phyloP scores from a whole-genome alignment of 2,329 filamentous ascomycete genomes.

The Colletotrichum tanaceti region DNA sequence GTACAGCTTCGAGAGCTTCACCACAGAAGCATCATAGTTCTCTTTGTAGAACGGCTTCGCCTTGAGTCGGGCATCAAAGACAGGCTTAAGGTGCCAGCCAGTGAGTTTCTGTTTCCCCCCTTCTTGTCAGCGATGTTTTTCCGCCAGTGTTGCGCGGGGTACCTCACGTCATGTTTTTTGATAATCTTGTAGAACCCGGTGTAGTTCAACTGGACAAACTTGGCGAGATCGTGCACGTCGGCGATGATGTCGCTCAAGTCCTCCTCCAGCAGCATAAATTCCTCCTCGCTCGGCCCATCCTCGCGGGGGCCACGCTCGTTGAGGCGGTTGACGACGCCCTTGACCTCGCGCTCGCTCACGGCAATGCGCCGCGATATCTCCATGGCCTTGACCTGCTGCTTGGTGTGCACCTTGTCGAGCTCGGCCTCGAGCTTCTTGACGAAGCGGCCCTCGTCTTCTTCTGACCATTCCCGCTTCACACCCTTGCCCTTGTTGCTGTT shows the following conservation, averaged over 20 bases:
- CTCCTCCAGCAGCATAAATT: constrained; percentile 93
- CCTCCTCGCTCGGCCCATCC: constrained; percentile 81
- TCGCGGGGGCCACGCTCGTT: constrained; percentile 70
- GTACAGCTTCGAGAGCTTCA: constrained; percentile 94
- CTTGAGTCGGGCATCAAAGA: constrained; percentile 95
- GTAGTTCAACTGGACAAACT: constrained; percentile 98
- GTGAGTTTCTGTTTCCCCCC: constrained; percentile 80
- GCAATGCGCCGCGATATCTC: constrained; percentile 94
- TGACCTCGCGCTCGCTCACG: constrained; percentile 88
- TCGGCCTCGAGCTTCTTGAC: constrained; percentile 88
- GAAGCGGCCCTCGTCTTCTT: constrained; percentile 91
- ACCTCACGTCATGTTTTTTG: constrained; percentile 94
- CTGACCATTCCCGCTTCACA: constrained; percentile 76
- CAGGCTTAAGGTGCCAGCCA: constrained; percentile 89
- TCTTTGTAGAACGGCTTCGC: constrained; percentile 99
- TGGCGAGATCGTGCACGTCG: constrained; percentile 96
- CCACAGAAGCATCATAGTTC: constrained; percentile 96
- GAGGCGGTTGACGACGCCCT: constrained; percentile 82
- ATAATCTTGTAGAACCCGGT: constrained; percentile 99
- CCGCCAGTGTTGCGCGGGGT: constrained; percentile 40
- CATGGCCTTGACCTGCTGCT: constrained; percentile 96
- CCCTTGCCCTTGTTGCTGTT: constrained; percentile 48
- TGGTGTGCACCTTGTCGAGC: constrained; percentile 96
- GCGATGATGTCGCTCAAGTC: constrained; percentile 98
- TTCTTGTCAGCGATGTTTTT: constrained; percentile 5